Conservation (phyloP, 139 green algal genomes). For the Haematococcus lacustris region DNA sequence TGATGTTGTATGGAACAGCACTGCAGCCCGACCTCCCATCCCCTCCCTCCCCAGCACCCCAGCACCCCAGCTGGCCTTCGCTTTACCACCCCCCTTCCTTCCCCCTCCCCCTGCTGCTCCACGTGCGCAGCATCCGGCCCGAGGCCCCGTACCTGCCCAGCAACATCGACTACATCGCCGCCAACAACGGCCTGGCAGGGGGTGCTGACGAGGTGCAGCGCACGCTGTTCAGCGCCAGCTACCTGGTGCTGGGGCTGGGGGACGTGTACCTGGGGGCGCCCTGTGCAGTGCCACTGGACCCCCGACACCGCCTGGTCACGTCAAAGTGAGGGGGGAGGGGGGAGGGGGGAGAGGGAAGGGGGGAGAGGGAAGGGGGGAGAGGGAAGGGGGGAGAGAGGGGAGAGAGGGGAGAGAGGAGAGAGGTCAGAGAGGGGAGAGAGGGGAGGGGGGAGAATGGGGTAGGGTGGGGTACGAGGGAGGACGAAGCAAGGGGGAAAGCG, state of each 20-base stretch:
- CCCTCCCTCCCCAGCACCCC: too few relatives aligned
- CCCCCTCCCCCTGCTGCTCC: neutral
- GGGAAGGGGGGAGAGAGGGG: too few relatives aligned
- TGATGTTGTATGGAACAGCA: neutral
- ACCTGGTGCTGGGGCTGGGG: slow-evolving; percentile 77
- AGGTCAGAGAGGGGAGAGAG: too few relatives aligned
- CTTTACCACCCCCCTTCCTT: neutral
- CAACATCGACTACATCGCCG: slow-evolving; percentile 78
- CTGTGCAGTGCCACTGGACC: slow-evolving; percentile 76
- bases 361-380: too few relatives aligned
- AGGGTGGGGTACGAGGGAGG: too few relatives aligned
- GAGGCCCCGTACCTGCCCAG: slow-evolving; percentile 76
- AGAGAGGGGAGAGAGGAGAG: too few relatives aligned
- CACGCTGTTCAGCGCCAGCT: slow-evolving; percentile 59
- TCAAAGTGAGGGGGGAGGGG: slow-evolving; percentile 65
- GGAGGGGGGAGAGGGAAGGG: too few relatives aligned
- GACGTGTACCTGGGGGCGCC: slow-evolving; percentile 81
- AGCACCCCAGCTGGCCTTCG: neutral
- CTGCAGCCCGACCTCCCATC: neutral
- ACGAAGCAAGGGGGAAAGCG: too few relatives aligned
- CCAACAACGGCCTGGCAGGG: slow-evolving; percentile 62
- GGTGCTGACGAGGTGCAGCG: slow-evolving; percentile 26
- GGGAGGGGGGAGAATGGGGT: too few relatives aligned
- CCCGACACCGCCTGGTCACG: slow-evolving; percentile 60
- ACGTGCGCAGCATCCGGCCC: slow-evolving; percentile 21